phyloP scores from a whole-genome alignment of 2,329 filamentous ascomycete genomes.

The Exophiala lecanii-corni region DNA sequence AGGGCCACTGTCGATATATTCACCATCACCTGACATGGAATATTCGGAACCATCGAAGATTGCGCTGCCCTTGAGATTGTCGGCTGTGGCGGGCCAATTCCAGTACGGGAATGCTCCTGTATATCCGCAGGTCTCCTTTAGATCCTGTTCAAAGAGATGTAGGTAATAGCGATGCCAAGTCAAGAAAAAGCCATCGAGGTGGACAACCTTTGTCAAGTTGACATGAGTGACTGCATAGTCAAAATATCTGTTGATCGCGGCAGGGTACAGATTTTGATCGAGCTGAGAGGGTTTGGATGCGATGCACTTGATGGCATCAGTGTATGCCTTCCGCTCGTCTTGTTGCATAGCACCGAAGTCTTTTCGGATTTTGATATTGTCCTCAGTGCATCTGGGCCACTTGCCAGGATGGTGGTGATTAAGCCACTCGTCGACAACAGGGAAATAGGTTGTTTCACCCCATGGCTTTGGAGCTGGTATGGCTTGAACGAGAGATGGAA shows the following conservation, averaged over 20 bases:
- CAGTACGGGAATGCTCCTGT: slow-evolving; percentile 43
- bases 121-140: slow-evolving; percentile 43
- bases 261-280: slow-evolving; percentile 30
- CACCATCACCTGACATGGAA: slow-evolving; percentile 33
- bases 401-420: slow-evolving; percentile 14
- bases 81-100: slow-evolving; percentile 34
- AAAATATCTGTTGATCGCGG: slow-evolving; percentile 35
- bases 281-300: slow-evolving; percentile 31
- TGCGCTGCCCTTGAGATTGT: slow-evolving; percentile 30
- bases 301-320: slow-evolving; percentile 38
- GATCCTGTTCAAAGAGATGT: slow-evolving; percentile 40
- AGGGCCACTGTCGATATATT: slow-evolving; percentile 15
- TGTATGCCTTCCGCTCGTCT: slow-evolving; percentile 31
- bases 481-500: slow-evolving; percentile 12
- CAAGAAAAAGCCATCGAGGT: slow-evolving; percentile 36
- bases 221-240: slow-evolving; percentile 40
- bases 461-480: slow-evolving; percentile 10
- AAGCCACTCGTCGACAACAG: slow-evolving; percentile 17
- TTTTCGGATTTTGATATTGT: slow-evolving; percentile 23
- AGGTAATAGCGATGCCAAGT: slow-evolving; percentile 44
- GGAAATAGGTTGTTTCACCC: slow-evolving; percentile 9
- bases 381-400: slow-evolving; percentile 18
- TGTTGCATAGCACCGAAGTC: slow-evolving; percentile 25
- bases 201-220: slow-evolving; percentile 33
- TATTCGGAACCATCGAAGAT: slow-evolving; percentile 37